These are phyloP conservation scores for Gossypium schwendimanii DNA, from an alignment of 441 rosid genomes.

Conservation along the genomic window DNA sequence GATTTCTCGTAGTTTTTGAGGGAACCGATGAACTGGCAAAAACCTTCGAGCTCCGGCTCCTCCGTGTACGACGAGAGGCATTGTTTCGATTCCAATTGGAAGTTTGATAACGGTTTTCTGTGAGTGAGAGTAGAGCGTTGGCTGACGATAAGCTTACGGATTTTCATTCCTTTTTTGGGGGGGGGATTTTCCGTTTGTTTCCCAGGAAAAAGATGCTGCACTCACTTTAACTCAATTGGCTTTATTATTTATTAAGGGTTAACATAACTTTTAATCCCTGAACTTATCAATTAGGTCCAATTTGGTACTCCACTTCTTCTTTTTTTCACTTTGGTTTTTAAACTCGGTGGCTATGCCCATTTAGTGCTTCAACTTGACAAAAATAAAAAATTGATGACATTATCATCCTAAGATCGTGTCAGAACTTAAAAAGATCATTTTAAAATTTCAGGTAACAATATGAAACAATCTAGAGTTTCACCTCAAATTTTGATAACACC, in stretches of 20 bases:
- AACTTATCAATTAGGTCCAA: too few relatives aligned
- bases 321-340: too few relatives aligned
- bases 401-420: too few relatives aligned
- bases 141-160: conserved; percentile 18
- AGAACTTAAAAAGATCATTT: too few relatives aligned
- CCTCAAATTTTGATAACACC: too few relatives aligned
- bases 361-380: too few relatives aligned
- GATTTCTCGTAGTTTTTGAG: conserved; percentile 79
- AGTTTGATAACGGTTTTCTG: conserved; percentile 1
- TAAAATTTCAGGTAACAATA: too few relatives aligned
- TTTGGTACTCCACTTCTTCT: too few relatives aligned
- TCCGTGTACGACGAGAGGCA: conserved; percentile 23
- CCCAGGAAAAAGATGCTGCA: neutral
- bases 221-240: neutral
- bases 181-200: neutral
- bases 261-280: too few relatives aligned
- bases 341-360: too few relatives aligned
- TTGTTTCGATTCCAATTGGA: conserved; percentile 13
- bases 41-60: conserved; percentile 52
- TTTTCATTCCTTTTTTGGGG: conserved; percentile 22
- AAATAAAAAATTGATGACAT: too few relatives aligned
- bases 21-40: conserved; percentile 56
- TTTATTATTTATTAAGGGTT: neutral
- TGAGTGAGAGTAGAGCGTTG: conserved; percentile 5
- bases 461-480: too few relatives aligned